Conservation (phyloP, 352 stramenopile genomes). For the Stramenopiles sp. region DNA sequence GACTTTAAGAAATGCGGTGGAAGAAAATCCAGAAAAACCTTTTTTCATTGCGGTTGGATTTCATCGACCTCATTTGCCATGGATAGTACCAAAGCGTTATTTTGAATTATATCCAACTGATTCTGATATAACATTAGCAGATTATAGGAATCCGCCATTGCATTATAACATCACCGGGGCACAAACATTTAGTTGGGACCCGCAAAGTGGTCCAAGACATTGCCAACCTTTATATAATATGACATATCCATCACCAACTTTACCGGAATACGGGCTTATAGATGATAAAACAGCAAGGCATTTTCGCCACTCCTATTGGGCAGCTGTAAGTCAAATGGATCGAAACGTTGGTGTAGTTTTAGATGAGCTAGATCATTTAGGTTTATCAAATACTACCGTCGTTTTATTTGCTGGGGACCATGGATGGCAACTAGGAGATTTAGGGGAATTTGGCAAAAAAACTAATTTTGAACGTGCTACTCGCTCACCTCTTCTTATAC, state of each 20-base stretch:
- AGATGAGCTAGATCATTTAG: constrained; percentile 10
- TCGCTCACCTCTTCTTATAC: constrained; percentile 16
- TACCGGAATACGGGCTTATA: background rate
- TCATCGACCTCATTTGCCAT: constrained; percentile 19
- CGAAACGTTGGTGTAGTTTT: constrained; percentile 16
- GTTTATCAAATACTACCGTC: constrained; percentile 19
- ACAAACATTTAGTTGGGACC: background rate
- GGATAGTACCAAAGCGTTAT: constrained; percentile 13
- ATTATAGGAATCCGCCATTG: background rate
- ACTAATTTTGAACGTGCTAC: constrained; percentile 18
- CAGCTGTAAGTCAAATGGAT: constrained; percentile 19
- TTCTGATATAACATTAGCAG: constrained; percentile 4
- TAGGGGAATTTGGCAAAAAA: constrained; percentile 17
- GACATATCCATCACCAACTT: background rate
- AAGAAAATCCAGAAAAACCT: background rate
- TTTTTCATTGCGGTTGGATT: constrained; percentile 21
- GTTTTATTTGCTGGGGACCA: constrained; percentile 20
- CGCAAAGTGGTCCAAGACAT: background rate
- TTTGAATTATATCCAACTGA: constrained; percentile 15
- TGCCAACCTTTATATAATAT: background rate
- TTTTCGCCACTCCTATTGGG: constrained; percentile 11
- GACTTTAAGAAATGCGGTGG: background rate
- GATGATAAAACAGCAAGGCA: constrained; percentile 5
- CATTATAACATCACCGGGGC: constrained; percentile 4
- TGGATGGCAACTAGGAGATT: constrained; percentile 20